Percentiles rank a stretch among this genome's conserved stretches.
Conservation (phyloP, 768 basidiomycete genomes). For the Russula olivacea region DNA sequence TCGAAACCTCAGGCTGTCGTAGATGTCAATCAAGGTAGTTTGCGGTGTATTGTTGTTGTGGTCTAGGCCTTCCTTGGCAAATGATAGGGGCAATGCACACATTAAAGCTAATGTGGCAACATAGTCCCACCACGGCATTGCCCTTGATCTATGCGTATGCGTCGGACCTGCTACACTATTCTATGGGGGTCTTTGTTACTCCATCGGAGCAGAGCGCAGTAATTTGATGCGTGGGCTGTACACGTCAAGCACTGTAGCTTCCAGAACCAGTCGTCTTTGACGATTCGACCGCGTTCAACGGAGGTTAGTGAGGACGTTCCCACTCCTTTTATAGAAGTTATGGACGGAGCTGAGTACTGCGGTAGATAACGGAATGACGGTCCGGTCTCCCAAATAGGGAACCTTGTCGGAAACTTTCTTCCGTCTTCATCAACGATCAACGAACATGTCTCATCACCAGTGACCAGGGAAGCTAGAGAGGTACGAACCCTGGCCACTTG, state of each 20-base stretch:
- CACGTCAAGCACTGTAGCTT: background rate
- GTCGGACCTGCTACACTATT: background rate
- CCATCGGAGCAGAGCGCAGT: too few relatives aligned
- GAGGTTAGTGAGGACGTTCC: background rate
- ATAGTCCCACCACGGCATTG: too few relatives aligned
- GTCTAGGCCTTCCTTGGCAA: background rate
- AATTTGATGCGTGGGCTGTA: background rate
- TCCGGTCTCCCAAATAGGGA: background rate
- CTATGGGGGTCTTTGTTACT: background rate
- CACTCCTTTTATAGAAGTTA: background rate
- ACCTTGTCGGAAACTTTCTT: background rate
- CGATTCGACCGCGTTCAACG: background rate
- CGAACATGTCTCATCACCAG: background rate
- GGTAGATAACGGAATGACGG: background rate
- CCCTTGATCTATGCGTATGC: background rate
- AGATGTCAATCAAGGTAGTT: too few relatives aligned
- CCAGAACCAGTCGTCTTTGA: background rate
- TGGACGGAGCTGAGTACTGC: background rate
- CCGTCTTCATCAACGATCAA: background rate
- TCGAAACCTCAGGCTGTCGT: too few relatives aligned
- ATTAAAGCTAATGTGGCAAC: background rate
- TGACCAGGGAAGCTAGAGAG: background rate
- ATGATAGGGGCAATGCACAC: background rate
- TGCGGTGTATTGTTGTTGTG: too few relatives aligned
- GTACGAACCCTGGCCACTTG: background rate